Evolutionary conservation across 2,329 filamentous ascomycete species (phyloP), one percentile per base, ranked within the genome.

Genomic region (Verticillium tricorpus): DNA sequence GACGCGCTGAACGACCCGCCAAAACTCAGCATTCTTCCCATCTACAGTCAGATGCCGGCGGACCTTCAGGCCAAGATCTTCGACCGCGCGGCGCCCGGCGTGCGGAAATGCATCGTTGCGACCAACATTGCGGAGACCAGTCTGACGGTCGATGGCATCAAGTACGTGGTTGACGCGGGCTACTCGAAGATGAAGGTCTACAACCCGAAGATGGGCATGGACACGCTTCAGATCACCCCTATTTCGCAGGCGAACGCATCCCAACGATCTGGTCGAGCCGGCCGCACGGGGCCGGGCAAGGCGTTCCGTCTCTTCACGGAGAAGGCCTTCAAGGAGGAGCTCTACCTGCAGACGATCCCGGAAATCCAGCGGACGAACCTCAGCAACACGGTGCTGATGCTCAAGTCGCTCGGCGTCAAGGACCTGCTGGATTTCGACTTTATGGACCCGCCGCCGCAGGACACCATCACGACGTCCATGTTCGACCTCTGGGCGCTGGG

Each of bases 41-140:
- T 99, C 61, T 99, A 99, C 85, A 97, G 93, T 82, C 95, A 99
- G 75, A 97, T 99, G 95, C 96, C 95, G 2, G 95, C 95, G 37
- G 96, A 99, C 74, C 80, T 99, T 39, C 96, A 99, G 75, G 92
- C 95, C 63, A 98, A 96, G 76, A 99, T 99, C 67, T 99, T 99
- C 69, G 94, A 99, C 71, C 87, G 89, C 67, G 95, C 96, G 2
- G 82, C 91, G 2, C 90, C 93, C 0, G 95, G 95, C 1, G 93
- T 97, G 5, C 88, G 95, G 62, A 99, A 99, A 73, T 96, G 97
- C 69, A 97, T 99, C 66, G 94, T 99, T 50, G 95, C 96, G 1
- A 99, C 95, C 35, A 99, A 99, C 70, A 99, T 99, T 75, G 95
- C 95, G 2, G 95, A 99, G 76, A 99, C 95, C 0, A 97, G 93